phyloP scores from a whole-genome alignment of 495 filamentous ascomycete genomes.

The Elaphomyces granulatus region DNA sequence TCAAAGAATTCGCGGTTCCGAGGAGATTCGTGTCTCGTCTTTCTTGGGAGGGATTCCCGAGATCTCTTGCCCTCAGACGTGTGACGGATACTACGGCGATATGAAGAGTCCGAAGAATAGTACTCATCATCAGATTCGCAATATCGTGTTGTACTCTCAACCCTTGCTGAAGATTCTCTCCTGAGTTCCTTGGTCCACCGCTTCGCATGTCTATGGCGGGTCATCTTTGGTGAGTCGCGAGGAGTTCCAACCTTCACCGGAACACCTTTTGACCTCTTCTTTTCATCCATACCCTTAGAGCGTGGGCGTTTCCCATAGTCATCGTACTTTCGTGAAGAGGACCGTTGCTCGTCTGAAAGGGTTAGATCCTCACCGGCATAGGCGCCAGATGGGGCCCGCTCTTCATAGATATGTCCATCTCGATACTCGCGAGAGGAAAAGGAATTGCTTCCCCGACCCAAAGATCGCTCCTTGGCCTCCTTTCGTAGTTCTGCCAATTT shows the following conservation, averaged over 20 bases:
- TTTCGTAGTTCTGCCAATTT: constrained; percentile 45
- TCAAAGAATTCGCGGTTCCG: constrained; percentile 11
- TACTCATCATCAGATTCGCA: constrained; percentile 24
- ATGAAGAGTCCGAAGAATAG: constrained; percentile 17
- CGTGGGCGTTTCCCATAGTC: constrained; percentile 27
- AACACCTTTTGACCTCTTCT: constrained; percentile 21
- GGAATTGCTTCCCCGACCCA: constrained; percentile 11
- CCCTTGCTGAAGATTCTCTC: constrained; percentile 34
- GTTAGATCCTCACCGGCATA: constrained; percentile 27
- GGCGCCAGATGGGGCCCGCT: constrained; percentile 26
- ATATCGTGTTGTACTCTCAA: constrained; percentile 11
- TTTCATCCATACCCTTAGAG: constrained; percentile 20
- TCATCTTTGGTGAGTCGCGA: constrained; percentile 16
- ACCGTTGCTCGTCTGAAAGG: constrained; percentile 5
- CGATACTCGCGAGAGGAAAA: constrained; percentile 27
- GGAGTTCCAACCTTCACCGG: constrained; percentile 11
- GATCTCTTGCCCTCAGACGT: constrained; percentile 8
- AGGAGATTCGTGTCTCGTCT: constrained; percentile 8
- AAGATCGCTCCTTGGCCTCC: constrained; percentile 32
- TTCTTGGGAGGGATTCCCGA: constrained; percentile 5
- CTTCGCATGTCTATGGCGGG: constrained; percentile 27
- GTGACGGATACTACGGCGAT: constrained; percentile 11
- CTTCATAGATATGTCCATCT: constrained; percentile 32
- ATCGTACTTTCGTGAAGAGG: constrained; percentile 28
- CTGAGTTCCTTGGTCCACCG: constrained; percentile 37